phyloP scores from a whole-genome alignment of 78 protist species.

The Speleostelium caveatum region DNA sequence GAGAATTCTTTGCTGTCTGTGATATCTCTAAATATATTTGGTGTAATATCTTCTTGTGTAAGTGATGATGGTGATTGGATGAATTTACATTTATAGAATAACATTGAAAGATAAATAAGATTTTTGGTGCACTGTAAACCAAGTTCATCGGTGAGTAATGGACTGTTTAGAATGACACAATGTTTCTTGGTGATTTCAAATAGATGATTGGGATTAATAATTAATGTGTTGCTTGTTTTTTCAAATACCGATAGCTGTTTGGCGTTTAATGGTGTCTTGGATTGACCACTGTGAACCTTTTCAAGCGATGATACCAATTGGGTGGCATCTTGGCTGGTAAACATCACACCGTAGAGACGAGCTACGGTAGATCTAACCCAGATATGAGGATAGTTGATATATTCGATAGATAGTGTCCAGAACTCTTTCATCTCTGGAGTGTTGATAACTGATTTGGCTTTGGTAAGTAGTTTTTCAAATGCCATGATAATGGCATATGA shows the following conservation, averaged over 20 bases:
- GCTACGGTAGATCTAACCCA: conserved; percentile 68
- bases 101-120: conserved; percentile 41
- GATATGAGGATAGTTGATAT: conserved; percentile 66
- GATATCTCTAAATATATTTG: conserved; percentile 16
- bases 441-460: background rate
- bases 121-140: conserved; percentile 48
- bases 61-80: conserved; percentile 12
- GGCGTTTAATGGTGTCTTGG: no score
- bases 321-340: conserved; percentile 14
- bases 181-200: conserved; percentile 55
- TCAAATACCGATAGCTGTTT: no score
- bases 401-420: conserved; percentile 28
- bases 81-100: conserved; percentile 45
- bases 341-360: conserved; percentile 33
- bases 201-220: conserved; percentile 17
- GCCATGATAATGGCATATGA: conserved; percentile 17
- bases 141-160: conserved; percentile 52
- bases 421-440: background rate
- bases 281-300: background rate
- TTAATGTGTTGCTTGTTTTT: background rate
- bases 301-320: conserved; percentile 8
- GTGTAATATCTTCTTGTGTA: conserved; percentile 25
- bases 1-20: no score
- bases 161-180: conserved; percentile 43
- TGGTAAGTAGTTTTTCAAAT: conserved; percentile 10